Percentiles rank a stretch among this genome's conserved stretches.
phyloP scores from a whole-genome alignment of 2,329 filamentous ascomycete genomes.

The Aspergillus bombycis region DNA sequence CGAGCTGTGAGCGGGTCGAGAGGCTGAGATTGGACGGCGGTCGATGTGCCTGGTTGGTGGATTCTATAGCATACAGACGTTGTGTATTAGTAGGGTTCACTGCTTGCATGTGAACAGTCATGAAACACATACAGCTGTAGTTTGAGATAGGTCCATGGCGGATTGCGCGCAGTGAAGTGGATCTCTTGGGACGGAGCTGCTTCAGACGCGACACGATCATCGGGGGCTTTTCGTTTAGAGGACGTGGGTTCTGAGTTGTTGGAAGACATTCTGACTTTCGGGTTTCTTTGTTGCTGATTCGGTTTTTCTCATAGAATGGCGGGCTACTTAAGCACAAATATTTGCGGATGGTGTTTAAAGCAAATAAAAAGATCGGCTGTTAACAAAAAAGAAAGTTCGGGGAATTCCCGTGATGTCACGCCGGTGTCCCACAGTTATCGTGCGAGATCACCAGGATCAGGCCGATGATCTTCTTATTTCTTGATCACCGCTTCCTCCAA shows the following conservation, averaged over 20 bases:
- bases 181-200: constrained; percentile 19
- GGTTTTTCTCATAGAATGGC: background rate
- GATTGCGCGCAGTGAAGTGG: constrained; percentile 46
- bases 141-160: constrained; percentile 49
- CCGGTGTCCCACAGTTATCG: constrained; percentile 5
- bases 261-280: constrained; percentile 2
- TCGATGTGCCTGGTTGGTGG: constrained; percentile 29
- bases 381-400: constrained; percentile 16
- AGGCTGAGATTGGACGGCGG: constrained; percentile 21
- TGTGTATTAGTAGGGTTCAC: background rate
- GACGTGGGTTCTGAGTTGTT: background rate
- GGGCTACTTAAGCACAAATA: background rate
- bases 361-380: background rate
- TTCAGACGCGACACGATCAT: constrained; percentile 8
- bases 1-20: constrained; percentile 52
- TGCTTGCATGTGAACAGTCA: background rate
- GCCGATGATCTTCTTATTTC: background rate
- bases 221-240: constrained; percentile 32
- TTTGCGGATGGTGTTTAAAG: background rate
- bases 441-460: background rate
- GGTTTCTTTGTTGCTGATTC: background rate
- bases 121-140: constrained; percentile 41
- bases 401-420: constrained; percentile 27
- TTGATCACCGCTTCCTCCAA: constrained; percentile 24
- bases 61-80: constrained; percentile 23